Conservation (phyloP, 2,329 filamentous ascomycete genomes). For the Verticillium dahliae region DNA sequence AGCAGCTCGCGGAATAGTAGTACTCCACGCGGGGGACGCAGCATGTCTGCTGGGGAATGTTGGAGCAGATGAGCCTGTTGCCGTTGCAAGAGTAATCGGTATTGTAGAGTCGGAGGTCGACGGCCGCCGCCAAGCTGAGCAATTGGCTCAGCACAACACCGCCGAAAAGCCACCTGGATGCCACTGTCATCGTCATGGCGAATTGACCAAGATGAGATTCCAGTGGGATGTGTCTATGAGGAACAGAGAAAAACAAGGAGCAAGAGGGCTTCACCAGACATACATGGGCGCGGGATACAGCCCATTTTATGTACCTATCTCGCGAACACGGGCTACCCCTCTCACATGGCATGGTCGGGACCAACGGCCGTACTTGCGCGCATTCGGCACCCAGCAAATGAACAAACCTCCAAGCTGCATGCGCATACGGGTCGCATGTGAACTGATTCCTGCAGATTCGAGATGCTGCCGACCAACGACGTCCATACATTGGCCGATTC, state of each 20-base stretch:
- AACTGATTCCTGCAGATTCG: neutral
- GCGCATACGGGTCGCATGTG: neutral
- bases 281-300: too few species aligned
- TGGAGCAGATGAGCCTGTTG: neutral
- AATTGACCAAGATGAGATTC: neutral
- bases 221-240: neutral
- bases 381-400: neutral
- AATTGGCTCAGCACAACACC: neutral
- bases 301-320: too few species aligned
- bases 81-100: neutral
- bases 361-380: neutral
- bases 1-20: neutral
- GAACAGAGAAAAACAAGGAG: too few species aligned
- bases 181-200: neutral
- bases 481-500: neutral
- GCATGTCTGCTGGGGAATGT: neutral
- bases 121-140: neutral
- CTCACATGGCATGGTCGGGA: neutral
- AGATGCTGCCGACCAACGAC: neutral
- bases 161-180: neutral
- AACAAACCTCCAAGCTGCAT: neutral
- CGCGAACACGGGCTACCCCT: too few species aligned
- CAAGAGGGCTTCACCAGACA: too few species aligned
- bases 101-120: neutral
- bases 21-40: neutral